phyloP scores from a whole-genome alignment of 78 protist species.

The Dictyostelium discoideum region DNA sequence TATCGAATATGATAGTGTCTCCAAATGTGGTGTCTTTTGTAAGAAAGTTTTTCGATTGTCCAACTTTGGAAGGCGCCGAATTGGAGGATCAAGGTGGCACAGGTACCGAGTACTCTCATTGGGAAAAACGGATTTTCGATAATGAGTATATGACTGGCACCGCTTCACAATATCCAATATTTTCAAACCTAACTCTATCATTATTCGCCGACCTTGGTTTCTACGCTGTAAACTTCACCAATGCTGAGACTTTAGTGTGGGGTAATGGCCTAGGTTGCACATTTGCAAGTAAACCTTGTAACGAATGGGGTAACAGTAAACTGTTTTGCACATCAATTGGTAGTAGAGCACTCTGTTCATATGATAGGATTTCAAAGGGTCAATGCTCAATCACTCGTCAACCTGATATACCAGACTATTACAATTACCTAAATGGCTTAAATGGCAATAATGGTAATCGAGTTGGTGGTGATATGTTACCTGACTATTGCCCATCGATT shows the following conservation, averaged over 20 bases:
- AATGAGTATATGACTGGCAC: constrained; percentile 83
- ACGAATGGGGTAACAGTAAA: constrained; percentile 10
- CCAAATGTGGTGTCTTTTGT: constrained; percentile 49
- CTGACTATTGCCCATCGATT: constrained; percentile 47
- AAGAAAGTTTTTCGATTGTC: constrained; percentile 58
- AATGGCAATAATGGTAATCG: not conserved
- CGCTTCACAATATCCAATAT: constrained; percentile 15
- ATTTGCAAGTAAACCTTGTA: constrained; percentile 25
- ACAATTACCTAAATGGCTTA: not conserved
- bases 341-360: not conserved
- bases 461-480: not conserved
- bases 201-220: constrained; percentile 54
- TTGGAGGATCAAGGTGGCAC: constrained; percentile 81
- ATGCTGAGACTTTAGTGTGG: constrained; percentile 47
- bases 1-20: not conserved
- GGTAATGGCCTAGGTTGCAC: constrained; percentile 60
- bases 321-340: not conserved
- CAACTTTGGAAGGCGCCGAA: constrained; percentile 55
- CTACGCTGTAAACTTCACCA: constrained; percentile 4
- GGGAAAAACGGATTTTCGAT: constrained; percentile 67
- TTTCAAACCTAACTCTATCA: constrained; percentile 47
- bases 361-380: constrained; percentile 35
- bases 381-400: not conserved
- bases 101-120: constrained; percentile 80
- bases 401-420: not conserved